phyloP scores from a whole-genome alignment of 768 basidiomycete genomes.

The Lanmaoa pseudosensibilis region DNA sequence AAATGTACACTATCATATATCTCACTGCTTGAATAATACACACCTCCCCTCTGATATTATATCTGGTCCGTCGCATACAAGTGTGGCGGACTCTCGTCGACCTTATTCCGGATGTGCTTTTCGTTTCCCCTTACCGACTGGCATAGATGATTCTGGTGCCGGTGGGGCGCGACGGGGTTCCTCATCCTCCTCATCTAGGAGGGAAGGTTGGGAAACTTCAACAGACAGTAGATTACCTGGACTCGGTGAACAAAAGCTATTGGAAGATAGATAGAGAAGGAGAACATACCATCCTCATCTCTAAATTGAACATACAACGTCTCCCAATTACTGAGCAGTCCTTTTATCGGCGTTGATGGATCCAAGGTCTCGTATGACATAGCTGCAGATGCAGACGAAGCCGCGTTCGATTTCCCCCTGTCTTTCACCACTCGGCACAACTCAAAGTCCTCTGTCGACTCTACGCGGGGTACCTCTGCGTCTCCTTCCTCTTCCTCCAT shows the following conservation, averaged over 20 bases:
- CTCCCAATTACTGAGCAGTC: slow-evolving; percentile 63
- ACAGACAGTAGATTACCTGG: slow-evolving; percentile 62
- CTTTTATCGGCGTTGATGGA: slow-evolving; percentile 45
- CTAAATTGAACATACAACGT: slow-evolving; percentile 66
- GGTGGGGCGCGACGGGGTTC: slow-evolving; percentile 32
- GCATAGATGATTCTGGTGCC: slow-evolving; percentile 25
- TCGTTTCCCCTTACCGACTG: slow-evolving; percentile 57
- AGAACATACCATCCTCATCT: slow-evolving; percentile 51
- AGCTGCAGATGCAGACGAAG: slow-evolving; percentile 14
- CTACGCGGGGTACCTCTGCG: slow-evolving; percentile 36
- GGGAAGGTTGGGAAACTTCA: slow-evolving; percentile 53
- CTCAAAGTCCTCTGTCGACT: slow-evolving; percentile 55
- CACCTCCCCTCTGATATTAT: not conserved
- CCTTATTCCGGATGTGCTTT: slow-evolving; percentile 44
- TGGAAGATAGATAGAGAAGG: not conserved
- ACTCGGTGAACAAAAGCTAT: not conserved
- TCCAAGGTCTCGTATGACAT: slow-evolving; percentile 50
- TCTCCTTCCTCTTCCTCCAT: slow-evolving; percentile 9
- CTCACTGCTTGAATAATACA: slow-evolving; percentile 12
- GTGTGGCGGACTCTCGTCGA: not conserved
- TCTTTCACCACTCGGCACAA: slow-evolving; percentile 56
- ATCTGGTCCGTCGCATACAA: not conserved
- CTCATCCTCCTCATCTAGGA: slow-evolving; percentile 64
- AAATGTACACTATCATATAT: slow-evolving; percentile 18
- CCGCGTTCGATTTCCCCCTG: slow-evolving; percentile 46